Evolutionary conservation across 768 basidiomycete species (phyloP), one percentile per base, ranked within the genome.

Genomic region (Kockovaella imperatae): DNA sequence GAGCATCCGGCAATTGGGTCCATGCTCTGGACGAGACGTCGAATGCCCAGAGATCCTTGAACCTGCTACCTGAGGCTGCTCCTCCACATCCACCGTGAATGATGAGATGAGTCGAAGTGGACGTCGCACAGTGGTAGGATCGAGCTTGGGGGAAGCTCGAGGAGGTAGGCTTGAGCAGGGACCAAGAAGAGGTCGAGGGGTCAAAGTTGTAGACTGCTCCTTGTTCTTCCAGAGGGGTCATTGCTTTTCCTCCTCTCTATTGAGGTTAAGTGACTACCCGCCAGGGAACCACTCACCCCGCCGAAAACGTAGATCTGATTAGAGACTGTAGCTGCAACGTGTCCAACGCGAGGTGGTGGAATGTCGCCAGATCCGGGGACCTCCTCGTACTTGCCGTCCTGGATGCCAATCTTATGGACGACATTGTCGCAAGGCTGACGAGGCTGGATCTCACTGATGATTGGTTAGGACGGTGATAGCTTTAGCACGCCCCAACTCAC

Each of bases 231-330:
- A 77, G 60, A 3, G 74, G 74, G 0, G 67, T 61, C 74, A 73
- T 73, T 21, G 71, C 69, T 14, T 62, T 54, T 2, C 75, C 76
- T 1, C 75, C 75, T 15, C 77, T 70, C 3, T 59, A 40, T 11
- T 7, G 30, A 45, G n/a, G 13, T 26, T 21, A 30, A 11, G 15
- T 35, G 4, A 46, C 32, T 20, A 15, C 14, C n/a, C 24, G 18
- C 15, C 21, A 3, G 20, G 31, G 30, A 36, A 13, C 4, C 3
- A 53, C 58, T 38, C 17, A 60, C 54, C 11, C 77, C 76, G 3
- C 76, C 77, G 72, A 76, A 78, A 35, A 77, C 39, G 52, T 76
- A 75, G 35, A 76, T 54, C 38, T 47, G 64, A 47, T 39, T 45
- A 3, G 46, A 52, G 21, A 50, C 45, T 4, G 42, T 43, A 1